Conservation (phyloP, 352 stramenopile genomes). For the Ophiocytium majus region DNA sequence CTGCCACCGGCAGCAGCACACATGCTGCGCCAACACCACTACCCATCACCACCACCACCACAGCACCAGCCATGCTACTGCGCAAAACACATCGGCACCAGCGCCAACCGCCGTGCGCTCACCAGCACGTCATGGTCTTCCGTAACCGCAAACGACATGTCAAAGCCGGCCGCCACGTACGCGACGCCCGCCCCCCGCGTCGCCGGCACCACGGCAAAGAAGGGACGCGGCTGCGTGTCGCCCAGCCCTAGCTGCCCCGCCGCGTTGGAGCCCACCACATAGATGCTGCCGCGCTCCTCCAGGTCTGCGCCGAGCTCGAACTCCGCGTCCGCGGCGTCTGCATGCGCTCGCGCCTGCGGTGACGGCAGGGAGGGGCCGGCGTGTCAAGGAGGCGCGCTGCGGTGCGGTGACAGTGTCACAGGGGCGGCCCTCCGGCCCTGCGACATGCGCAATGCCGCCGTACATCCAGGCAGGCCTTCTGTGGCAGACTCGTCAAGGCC, state of each 20-base stretch:
- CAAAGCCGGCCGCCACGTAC: conserved; percentile 58
- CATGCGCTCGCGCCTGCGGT: conserved; percentile 54
- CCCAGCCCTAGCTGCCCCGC: conserved; percentile 61
- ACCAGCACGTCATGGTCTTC: conserved; percentile 62
- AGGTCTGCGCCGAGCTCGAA: conserved; percentile 59
- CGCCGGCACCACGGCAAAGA: conserved; percentile 59
- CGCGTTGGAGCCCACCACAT: conserved; percentile 35
- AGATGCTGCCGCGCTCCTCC: conserved; percentile 60
- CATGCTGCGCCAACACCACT: too few species aligned
- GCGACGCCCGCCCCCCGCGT: conserved; percentile 58
- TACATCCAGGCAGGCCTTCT: too few species aligned
- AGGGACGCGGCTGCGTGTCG: conserved; percentile 57
- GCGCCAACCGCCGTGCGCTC: too few species aligned
- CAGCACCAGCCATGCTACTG: too few species aligned
- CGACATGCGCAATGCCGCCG: too few species aligned
- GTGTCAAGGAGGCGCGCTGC: too few species aligned
- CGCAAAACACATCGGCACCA: too few species aligned
- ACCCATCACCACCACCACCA: too few species aligned
- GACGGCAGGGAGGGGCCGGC: conserved; percentile 27
- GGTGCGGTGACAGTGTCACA: too few species aligned
- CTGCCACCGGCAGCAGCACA: too few species aligned
- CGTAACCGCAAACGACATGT: conserved; percentile 61
- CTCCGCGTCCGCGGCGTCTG: conserved; percentile 61
- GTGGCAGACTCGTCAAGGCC: too few species aligned
- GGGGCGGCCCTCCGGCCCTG: too few species aligned